These are phyloP conservation scores for Amesomyces nigricolor DNA, from an alignment of 2,329 filamentous ascomycete species.

Conservation along the genomic window DNA sequence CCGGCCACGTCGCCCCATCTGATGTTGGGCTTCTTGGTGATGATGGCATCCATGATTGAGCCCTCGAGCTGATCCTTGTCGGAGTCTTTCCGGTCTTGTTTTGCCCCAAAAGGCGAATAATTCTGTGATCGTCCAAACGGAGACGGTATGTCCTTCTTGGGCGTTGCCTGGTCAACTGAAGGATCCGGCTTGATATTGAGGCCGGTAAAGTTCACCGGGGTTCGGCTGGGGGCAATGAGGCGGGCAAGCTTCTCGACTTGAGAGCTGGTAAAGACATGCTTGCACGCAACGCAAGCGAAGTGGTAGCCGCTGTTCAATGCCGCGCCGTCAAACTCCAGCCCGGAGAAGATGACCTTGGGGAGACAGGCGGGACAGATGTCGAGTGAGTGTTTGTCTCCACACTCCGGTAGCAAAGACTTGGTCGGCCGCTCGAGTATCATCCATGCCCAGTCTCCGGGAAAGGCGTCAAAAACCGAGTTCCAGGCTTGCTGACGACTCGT, in stretches of 20 bases:
- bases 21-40: conserved; percentile 22
- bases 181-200: not conserved
- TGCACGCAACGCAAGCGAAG: conserved; percentile 7
- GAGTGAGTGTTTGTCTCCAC: conserved; percentile 8
- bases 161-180: not conserved
- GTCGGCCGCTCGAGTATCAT: conserved; percentile 9
- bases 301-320: conserved; percentile 4
- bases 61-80: not conserved
- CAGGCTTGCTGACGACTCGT: conserved; percentile 3
- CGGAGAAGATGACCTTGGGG: conserved; percentile 3
- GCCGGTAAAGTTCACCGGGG: not conserved
- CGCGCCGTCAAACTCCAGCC: conserved; percentile 3
- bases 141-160: not conserved
- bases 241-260: conserved; percentile 11
- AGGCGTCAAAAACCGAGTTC: not conserved
- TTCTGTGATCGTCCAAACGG: not conserved
- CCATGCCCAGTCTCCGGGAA: conserved; percentile 12
- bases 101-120: not conserved
- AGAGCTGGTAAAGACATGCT: not conserved
- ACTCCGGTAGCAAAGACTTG: conserved; percentile 3
- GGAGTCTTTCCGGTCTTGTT: not conserved
- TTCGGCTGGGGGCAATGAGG: conserved; percentile 4
- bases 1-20: conserved; percentile 22
- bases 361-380: conserved; percentile 11
- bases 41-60: conserved; percentile 15